A percentile compares a stretch with the other conserved stretches of the same genome.
These are phyloP conservation scores for Ciborinia camelliae DNA, from an alignment of 2,329 filamentous ascomycete genomes.

Conservation along the genomic window DNA sequence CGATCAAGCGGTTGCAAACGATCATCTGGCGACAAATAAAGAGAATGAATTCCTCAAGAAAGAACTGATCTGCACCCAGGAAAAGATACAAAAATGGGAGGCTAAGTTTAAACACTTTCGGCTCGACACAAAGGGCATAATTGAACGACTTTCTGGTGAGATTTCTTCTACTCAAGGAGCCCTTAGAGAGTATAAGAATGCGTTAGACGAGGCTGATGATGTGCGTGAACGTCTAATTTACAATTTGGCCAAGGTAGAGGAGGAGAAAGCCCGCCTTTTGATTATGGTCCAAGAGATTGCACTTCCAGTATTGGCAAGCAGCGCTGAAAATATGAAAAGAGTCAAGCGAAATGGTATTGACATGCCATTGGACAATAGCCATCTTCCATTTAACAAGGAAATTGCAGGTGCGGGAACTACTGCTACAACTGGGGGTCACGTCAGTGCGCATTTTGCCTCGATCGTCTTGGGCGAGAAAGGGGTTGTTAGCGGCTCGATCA, in stretches of 20 bases:
- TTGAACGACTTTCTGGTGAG: not conserved
- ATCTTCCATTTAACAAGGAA: not conserved
- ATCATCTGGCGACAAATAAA: not conserved
- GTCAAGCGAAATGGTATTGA: not conserved
- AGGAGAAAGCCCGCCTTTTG: not conserved
- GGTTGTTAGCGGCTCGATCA: not conserved
- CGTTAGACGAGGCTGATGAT: not conserved
- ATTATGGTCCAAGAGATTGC: not conserved
- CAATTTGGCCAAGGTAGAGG: not conserved
- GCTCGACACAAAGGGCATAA: not conserved
- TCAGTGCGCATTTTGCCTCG: slow-evolving; percentile 1
- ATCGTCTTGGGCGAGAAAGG: not conserved
- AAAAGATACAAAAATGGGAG: not conserved
- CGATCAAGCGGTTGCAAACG: not conserved
- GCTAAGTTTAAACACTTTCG: not conserved
- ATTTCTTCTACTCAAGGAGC: not conserved
- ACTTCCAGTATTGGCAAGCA: slow-evolving; percentile 2
- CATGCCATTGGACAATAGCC: not conserved
- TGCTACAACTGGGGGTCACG: not conserved
- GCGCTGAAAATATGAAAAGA: not conserved
- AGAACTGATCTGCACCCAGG: not conserved
- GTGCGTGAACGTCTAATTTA: not conserved
- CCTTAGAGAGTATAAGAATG: not conserved
- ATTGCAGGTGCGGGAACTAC: not conserved
- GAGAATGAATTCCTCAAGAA: not conserved